Percentiles rank a stretch among this genome's conserved stretches.
These are phyloP conservation scores for Spinacia oleracea DNA, from an alignment of 179 eudicot species.

Conservation along the genomic window DNA sequence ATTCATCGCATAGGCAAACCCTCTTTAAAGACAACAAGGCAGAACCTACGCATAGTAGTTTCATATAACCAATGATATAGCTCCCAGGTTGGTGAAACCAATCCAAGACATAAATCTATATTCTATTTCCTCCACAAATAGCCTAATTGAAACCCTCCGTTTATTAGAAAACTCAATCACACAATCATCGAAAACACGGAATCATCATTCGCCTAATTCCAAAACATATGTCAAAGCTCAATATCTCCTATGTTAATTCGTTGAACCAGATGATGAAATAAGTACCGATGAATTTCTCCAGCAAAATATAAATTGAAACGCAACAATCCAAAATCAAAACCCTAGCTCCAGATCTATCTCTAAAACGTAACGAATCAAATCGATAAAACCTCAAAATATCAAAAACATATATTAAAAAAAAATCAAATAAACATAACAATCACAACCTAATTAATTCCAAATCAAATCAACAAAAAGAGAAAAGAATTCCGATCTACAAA, in stretches of 20 bases:
- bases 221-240: background rate
- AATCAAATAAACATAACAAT: background rate
- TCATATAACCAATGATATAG: background rate
- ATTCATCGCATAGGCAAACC: background rate
- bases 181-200: background rate
- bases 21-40: background rate
- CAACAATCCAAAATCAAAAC: background rate
- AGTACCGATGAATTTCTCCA: background rate
- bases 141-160: background rate
- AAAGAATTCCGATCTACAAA: background rate
- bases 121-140: background rate
- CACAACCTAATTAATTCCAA: background rate
- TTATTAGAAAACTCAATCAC: background rate
- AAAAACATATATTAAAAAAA: background rate
- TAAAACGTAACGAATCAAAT: background rate
- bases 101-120: background rate
- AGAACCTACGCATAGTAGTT: background rate
- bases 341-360: slow-evolving; percentile 19
- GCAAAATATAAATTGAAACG: background rate
- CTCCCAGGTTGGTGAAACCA: background rate
- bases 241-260: background rate
- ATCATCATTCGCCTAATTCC: background rate
- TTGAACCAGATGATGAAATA: background rate
- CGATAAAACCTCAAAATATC: background rate
- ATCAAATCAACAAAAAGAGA: background rate